Base-by-base conservation (phyloP, 2,329 filamentous ascomycete genomes). In the Fusarium solani-melongenae region DNA sequence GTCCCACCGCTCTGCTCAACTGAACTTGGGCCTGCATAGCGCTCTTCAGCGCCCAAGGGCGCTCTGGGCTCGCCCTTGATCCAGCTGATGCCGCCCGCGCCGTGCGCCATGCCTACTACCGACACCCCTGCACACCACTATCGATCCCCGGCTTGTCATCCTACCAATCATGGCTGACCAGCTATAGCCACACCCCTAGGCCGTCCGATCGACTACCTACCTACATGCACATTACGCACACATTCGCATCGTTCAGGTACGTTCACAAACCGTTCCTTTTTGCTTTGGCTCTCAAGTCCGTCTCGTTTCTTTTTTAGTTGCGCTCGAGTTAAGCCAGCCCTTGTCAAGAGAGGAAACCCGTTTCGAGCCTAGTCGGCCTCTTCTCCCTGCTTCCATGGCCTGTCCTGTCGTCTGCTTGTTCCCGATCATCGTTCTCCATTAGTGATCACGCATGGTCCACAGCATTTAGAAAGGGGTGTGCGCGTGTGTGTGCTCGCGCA, bases 71-170 rank as follows among this genome's bases (percentile, higher is more conserved):
- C 57, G 67, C 64, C 67, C 68, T 70, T 64, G 62, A 63, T 64
- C 75, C 76, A 78, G 76, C 76, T 78, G 76, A 78, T 76, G 66
- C 68, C 63, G 55, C 65, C 71, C 65, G 69, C 74, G 76, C 69
- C 60, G 70, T 69, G 64, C 66, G 55, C 66, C 49, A 70, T 73
- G 39, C 33, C 38, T 72, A 76, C 72, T 78, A 77, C 76, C 76
- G 72, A 20, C 74, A 78, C 76, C 76, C 76, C 75, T 78, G 74
- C 66, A 73, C 76, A 78, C 74, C 70, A 77, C 75, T 69, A 78
- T 76, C 51, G 70, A 73, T 72, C 62, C 51, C 64, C 58, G 60
- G 24, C 20, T 41, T 46, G 41, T 60, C 64, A 44, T 24, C 15
- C 46, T 63, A 53, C 76, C 76, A 78, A 78, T 78, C 75, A 78